phyloP scores from a whole-genome alignment of 495 filamentous ascomycete genomes.

The Annulohypoxylon nitens region DNA sequence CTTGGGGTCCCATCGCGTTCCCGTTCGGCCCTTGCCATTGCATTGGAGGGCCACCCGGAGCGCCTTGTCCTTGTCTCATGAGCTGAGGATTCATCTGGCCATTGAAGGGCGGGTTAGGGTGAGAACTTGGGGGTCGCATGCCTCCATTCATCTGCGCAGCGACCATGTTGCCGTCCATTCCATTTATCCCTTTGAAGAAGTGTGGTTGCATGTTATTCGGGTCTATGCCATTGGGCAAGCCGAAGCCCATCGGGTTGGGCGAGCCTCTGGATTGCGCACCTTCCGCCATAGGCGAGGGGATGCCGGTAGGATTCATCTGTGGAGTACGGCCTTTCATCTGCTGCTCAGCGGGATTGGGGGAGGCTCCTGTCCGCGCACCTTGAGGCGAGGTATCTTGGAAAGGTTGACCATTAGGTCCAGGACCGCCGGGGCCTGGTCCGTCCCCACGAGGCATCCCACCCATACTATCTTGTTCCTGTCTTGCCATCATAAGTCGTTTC shows the following conservation, averaged over 20 bases:
- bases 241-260: constrained; percentile 82
- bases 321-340: constrained; percentile 91
- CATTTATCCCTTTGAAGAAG: constrained; percentile 65
- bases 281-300: constrained; percentile 85
- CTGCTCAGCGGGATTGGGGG: constrained; percentile 89
- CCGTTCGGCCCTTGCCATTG: constrained; percentile 74
- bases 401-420: constrained; percentile 65
- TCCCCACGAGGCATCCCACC: constrained; percentile 65
- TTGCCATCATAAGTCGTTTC: constrained; percentile 95
- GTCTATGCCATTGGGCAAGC: constrained; percentile 72
- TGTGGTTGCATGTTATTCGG: constrained; percentile 73
- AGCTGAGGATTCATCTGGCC: constrained; percentile 73
- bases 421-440: constrained; percentile 66
- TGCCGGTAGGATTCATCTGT: constrained; percentile 83
- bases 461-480: constrained; percentile 92
- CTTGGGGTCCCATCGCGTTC: constrained; percentile 69
- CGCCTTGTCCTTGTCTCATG: constrained; percentile 55
- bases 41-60: constrained; percentile 55
- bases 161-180: constrained; percentile 70
- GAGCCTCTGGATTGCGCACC: constrained; percentile 82
- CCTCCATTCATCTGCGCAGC: constrained; percentile 70
- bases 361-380: constrained; percentile 82
- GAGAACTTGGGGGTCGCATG: constrained; percentile 90
- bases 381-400: constrained; percentile 84
- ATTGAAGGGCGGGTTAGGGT: constrained; percentile 74